phyloP scores from a whole-genome alignment of 441 rosid genomes.

The Gossypium lobatum region DNA sequence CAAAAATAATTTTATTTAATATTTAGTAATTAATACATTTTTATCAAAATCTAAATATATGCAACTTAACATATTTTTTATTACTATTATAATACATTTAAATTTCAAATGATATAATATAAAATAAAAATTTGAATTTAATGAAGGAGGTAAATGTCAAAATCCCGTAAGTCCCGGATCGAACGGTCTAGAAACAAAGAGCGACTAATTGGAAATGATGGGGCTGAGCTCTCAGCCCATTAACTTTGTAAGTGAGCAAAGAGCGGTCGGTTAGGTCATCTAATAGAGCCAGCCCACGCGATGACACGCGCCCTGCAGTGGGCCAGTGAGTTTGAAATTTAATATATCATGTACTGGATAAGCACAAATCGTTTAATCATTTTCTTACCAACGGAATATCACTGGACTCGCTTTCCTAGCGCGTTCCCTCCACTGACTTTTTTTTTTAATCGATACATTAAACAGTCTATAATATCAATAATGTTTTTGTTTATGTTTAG shows the following conservation, averaged over 20 bases:
- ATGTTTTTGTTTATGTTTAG: too few relatives aligned
- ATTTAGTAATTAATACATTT: too few relatives aligned
- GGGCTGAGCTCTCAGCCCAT: background rate
- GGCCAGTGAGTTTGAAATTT: background rate
- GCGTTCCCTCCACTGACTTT: background rate
- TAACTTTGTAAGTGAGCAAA: background rate
- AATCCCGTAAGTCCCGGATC: too few relatives aligned
- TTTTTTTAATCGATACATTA: background rate
- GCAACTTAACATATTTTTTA: too few relatives aligned
- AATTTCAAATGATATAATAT: too few relatives aligned
- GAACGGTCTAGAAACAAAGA: background rate
- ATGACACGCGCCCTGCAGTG: background rate
- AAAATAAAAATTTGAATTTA: too few relatives aligned
- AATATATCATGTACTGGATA: background rate
- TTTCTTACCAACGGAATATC: background rate
- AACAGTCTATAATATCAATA: background rate
- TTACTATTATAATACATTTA: too few relatives aligned
- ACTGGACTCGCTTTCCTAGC: background rate
- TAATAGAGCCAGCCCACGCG: background rate
- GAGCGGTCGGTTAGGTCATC: background rate
- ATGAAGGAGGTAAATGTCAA: too few relatives aligned
- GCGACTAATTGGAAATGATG: background rate
- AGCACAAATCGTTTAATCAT: constrained; percentile 5
- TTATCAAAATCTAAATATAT: too few relatives aligned
- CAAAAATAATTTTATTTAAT: too few relatives aligned